phyloP scores from a whole-genome alignment of 192 early-diverging fungal genomes.

The Chytriomyces hyalinus region DNA sequence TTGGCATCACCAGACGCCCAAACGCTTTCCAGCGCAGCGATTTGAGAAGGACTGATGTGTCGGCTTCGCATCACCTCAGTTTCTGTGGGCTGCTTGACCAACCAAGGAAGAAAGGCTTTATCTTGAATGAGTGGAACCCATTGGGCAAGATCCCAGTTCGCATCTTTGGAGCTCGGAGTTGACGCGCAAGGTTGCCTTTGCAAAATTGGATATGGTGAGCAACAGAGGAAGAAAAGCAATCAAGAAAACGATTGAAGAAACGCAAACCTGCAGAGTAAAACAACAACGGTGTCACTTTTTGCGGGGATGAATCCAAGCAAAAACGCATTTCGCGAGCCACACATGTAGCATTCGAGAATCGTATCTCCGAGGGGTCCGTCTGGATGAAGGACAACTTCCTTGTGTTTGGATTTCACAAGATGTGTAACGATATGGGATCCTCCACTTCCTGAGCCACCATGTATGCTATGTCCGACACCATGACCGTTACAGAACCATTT shows the following conservation, averaged over 20 bases:
- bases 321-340: conserved; percentile 93
- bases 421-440: conserved; percentile 97
- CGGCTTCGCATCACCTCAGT: conserved; percentile 84
- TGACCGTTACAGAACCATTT: conserved; percentile 98
- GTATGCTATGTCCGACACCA: conserved; percentile 56
- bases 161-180: conserved; percentile 83
- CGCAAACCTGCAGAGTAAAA: conserved; percentile 86
- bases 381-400: conserved; percentile 92
- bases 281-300: conserved; percentile 96
- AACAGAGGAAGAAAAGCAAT: not conserved
- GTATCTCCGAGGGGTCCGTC: conserved; percentile 94
- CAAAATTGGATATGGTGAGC: not conserved
- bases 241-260: not conserved
- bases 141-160: conserved; percentile 94
- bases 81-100: conserved; percentile 88
- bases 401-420: conserved; percentile 89
- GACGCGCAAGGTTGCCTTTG: conserved; percentile 88
- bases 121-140: conserved; percentile 98
- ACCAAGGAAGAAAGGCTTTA: conserved; percentile 91
- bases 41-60: conserved; percentile 81
- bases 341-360: conserved; percentile 96
- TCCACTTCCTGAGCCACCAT: conserved; percentile 55
- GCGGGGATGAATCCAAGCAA: conserved; percentile 98
- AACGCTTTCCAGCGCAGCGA: conserved; percentile 84
- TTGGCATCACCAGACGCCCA: conserved; percentile 77